Evolutionary conservation across 139 green algal genomes (phyloP).

Genomic region (Tetratostichococcus sp.): DNA sequence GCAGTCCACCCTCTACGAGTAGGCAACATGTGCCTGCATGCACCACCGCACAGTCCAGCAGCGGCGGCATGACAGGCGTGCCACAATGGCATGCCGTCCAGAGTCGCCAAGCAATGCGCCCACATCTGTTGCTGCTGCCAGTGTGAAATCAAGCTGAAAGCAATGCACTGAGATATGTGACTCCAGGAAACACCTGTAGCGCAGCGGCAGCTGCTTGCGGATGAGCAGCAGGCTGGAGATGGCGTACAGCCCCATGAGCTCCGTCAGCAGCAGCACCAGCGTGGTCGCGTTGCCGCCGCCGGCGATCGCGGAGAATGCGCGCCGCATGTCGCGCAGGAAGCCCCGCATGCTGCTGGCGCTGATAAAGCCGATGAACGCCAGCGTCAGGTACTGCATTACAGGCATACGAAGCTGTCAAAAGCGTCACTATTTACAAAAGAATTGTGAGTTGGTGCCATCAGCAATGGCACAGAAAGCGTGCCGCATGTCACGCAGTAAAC

Average conservation of each 20-base stretch:
- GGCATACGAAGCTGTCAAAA: too few relatives aligned
- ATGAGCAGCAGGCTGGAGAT: conserved; percentile 82
- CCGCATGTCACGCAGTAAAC: conserved; percentile 73
- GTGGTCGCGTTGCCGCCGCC: conserved; percentile 35
- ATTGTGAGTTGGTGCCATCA: conserved; percentile 34
- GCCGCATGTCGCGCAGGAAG: conserved; percentile 71
- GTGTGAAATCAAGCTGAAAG: not conserved
- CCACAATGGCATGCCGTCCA: too few relatives aligned
- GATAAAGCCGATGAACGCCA: conserved; percentile 85
- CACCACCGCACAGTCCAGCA: too few relatives aligned
- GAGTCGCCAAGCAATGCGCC: too few relatives aligned
- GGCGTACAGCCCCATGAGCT: conserved; percentile 78
- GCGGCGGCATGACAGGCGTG: too few relatives aligned
- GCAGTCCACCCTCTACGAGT: too few relatives aligned
- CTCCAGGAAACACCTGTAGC: conserved; percentile 52
- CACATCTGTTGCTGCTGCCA: too few relatives aligned
- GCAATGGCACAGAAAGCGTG: conserved; percentile 57
- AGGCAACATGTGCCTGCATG: too few relatives aligned
- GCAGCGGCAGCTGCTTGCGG: conserved; percentile 64
- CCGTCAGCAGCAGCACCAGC: conserved; percentile 70
- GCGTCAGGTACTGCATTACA: conserved; percentile 71
- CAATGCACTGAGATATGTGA: not conserved
- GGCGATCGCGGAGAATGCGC: conserved; percentile 56
- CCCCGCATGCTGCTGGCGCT: conserved; percentile 72
- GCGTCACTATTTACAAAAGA: too few relatives aligned